Conservation (phyloP, 78 protist genomes). For the Cavenderia fasciculata region DNA sequence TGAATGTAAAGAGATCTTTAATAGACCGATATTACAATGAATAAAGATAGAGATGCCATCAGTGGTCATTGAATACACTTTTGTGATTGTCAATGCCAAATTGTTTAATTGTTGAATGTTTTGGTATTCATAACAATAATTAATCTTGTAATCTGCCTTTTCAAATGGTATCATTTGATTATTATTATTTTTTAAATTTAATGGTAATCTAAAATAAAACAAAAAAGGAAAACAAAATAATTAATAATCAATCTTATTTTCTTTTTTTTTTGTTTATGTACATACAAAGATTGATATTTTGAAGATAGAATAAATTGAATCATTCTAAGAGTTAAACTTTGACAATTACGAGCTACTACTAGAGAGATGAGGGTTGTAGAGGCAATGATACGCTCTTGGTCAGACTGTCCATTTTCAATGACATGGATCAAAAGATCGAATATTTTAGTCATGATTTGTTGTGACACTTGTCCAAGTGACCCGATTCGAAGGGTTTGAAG, state of each 20-base stretch:
- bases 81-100: neutral
- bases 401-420: neutral
- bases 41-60: constrained; percentile 13
- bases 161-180: constrained; percentile 39
- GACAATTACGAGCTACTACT: constrained; percentile 31
- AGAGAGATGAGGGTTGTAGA: constrained; percentile 36
- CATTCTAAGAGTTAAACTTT: neutral
- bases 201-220: constrained; percentile 26
- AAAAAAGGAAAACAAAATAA: no score
- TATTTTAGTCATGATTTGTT: no score
- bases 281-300: constrained; percentile 2
- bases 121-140: neutral
- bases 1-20: neutral
- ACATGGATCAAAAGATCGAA: no score
- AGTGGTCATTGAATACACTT: constrained; percentile 15
- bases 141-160: neutral
- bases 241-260: no score
- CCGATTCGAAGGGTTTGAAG: no score
- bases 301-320: constrained; percentile 33
- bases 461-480: no score
- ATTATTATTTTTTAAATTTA: constrained; percentile 2
- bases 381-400: neutral
- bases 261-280: neutral
- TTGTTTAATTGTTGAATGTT: no score
- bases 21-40: constrained; percentile 56